A percentile compares a stretch with the other conserved stretches of the same genome.
Conservation (phyloP, 768 basidiomycete genomes). For the Sporobolomyces pararoseus region DNA sequence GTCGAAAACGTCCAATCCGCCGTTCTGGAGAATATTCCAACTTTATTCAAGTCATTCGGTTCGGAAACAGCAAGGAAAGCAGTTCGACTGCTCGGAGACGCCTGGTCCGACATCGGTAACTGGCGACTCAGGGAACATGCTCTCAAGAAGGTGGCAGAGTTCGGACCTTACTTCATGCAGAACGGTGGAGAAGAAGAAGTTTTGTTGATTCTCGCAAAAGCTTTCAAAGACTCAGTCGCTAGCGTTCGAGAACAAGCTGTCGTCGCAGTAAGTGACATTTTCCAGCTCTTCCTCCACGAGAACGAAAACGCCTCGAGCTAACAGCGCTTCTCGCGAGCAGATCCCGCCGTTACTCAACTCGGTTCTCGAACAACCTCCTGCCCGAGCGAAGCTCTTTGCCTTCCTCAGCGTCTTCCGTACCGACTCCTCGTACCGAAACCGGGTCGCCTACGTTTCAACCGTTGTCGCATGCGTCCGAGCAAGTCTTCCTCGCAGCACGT, state of each 20-base stretch:
- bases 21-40: slow-evolving; percentile 63
- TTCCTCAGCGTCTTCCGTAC: slow-evolving; percentile 27
- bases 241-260: slow-evolving; percentile 77
- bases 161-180: slow-evolving; percentile 52
- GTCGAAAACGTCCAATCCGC: slow-evolving; percentile 69
- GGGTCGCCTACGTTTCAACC: slow-evolving; percentile 67
- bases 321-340: too few relatives aligned
- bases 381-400: slow-evolving; percentile 37
- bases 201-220: slow-evolving; percentile 60
- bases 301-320: too few relatives aligned
- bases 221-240: slow-evolving; percentile 73
- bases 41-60: slow-evolving; percentile 59
- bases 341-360: slow-evolving; percentile 41
- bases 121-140: slow-evolving; percentile 81
- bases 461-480: slow-evolving; percentile 61
- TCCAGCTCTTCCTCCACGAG: slow-evolving; percentile 20
- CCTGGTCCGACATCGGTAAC: slow-evolving; percentile 62
- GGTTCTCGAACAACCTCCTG: slow-evolving; percentile 39
- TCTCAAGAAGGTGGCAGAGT: slow-evolving; percentile 57
- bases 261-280: slow-evolving; percentile 56
- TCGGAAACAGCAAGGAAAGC: slow-evolving; percentile 54
- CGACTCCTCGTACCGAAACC: slow-evolving; percentile 32
- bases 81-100: slow-evolving; percentile 52
- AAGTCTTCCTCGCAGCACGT: slow-evolving; percentile 53
- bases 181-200: slow-evolving; percentile 54